These are phyloP conservation scores for Chalaropsis thielavioides DNA, from an alignment of 2,329 filamentous ascomycete species.

Conservation along the genomic window DNA sequence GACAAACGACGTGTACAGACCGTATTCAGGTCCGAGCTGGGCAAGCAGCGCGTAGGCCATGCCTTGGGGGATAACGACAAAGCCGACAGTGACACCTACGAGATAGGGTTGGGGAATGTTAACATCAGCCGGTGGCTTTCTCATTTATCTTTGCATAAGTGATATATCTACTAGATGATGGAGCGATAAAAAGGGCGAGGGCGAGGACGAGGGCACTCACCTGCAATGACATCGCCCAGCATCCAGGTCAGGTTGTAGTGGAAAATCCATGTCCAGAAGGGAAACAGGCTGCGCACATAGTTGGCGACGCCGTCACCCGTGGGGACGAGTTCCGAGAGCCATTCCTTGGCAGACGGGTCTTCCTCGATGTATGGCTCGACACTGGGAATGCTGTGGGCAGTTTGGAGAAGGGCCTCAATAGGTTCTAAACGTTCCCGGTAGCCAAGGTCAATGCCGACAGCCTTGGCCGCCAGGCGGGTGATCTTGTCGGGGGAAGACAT, in stretches of 20 bases:
- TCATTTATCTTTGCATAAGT: too few relatives aligned
- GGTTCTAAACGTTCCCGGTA: slow-evolving; percentile 22
- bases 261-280: slow-evolving; percentile 36
- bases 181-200: background rate
- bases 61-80: slow-evolving; percentile 39
- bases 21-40: slow-evolving; percentile 34
- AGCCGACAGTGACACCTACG: slow-evolving; percentile 61
- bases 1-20: slow-evolving; percentile 73
- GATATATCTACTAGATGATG: background rate
- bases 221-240: slow-evolving; percentile 33
- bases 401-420: slow-evolving; percentile 21
- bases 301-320: slow-evolving; percentile 9
- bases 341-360: slow-evolving; percentile 13
- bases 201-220: slow-evolving; percentile 40
- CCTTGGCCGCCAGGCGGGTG: slow-evolving; percentile 22
- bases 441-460: slow-evolving; percentile 24
- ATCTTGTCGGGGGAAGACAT: slow-evolving; percentile 16
- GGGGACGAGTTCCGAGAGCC: slow-evolving; percentile 12
- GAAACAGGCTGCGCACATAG: slow-evolving; percentile 33
- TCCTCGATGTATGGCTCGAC: slow-evolving; percentile 18
- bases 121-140: background rate
- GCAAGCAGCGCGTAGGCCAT: slow-evolving; percentile 40
- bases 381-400: slow-evolving; percentile 19
- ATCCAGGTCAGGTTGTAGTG: slow-evolving; percentile 37
- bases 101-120: background rate